Evolutionary conservation across 2,329 filamentous ascomycete genomes (phyloP).

Genomic region (Raffaelea ambrosiae): DNA sequence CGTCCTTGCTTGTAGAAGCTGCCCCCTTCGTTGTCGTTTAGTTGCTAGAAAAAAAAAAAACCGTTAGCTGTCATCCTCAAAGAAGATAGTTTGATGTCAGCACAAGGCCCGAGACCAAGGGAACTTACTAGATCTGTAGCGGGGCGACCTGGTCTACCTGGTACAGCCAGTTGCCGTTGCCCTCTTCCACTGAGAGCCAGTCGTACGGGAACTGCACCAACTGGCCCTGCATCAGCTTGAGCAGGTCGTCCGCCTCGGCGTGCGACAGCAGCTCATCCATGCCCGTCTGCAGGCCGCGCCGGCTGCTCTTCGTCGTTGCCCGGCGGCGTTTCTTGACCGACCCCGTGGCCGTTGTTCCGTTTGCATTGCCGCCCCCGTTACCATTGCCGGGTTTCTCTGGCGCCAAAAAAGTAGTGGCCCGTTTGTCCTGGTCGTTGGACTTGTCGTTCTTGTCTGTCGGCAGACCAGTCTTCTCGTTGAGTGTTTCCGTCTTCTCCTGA

Average conservation of each 20-base stretch:
- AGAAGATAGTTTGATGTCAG: too few species aligned
- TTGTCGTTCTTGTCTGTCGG: conserved; percentile 19
- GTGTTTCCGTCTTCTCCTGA: too few species aligned
- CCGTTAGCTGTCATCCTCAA: too few species aligned
- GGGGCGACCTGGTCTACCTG: conserved; percentile 94
- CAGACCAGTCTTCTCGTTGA: conserved; percentile 9
- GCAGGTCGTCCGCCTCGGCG: conserved; percentile 70
- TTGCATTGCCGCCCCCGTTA: neutral
- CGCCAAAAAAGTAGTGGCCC: conserved; percentile 49
- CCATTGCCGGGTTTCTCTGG: conserved; percentile 34
- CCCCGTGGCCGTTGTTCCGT: conserved; percentile 22
- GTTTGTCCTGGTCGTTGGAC: conserved; percentile 20
- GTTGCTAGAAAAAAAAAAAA: neutral
- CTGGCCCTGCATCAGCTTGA: conserved; percentile 77
- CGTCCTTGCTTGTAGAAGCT: too few species aligned
- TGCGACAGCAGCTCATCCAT: conserved; percentile 69
- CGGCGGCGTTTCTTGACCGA: conserved; percentile 56
- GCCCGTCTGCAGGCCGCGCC: conserved; percentile 51
- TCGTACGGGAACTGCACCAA: conserved; percentile 92
- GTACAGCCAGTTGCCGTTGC: conserved; percentile 92
- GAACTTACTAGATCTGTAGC: conserved; percentile 90
- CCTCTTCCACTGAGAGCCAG: conserved; percentile 87
- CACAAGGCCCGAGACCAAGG: neutral
- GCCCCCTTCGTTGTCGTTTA: too few species aligned
- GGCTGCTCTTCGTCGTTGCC: conserved; percentile 61